phyloP scores from a whole-genome alignment of 1,284 basidiomycete genomes.

The Schizophyllum amplum region DNA sequence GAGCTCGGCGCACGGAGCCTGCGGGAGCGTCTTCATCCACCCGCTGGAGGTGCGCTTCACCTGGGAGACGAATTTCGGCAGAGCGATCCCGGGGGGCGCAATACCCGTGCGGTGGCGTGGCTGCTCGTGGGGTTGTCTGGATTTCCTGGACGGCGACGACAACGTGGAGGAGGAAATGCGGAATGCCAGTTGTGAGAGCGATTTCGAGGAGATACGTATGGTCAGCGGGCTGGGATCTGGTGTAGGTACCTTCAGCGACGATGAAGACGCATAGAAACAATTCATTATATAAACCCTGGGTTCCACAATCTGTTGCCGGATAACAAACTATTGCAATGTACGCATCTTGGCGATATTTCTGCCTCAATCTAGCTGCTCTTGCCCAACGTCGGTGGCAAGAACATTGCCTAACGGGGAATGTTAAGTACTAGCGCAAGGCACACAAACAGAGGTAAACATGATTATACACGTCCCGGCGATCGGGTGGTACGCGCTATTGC shows the following conservation, averaged over 20 bases:
- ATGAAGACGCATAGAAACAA: background rate
- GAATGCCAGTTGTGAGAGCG: background rate
- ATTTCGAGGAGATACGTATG: background rate
- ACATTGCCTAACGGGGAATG: too few relatives aligned
- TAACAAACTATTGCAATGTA: too few relatives aligned
- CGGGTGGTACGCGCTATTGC: too few relatives aligned
- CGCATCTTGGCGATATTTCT: too few relatives aligned
- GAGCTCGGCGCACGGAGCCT: background rate
- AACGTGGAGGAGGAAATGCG: background rate
- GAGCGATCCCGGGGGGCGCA: background rate
- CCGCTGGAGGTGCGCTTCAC: background rate
- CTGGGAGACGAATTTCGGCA: background rate
- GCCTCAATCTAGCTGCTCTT: too few relatives aligned
- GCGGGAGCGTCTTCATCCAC: background rate
- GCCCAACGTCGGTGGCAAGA: too few relatives aligned
- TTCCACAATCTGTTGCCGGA: too few relatives aligned
- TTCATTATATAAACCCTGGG: too few relatives aligned
- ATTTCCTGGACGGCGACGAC: background rate
- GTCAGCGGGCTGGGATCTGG: background rate
- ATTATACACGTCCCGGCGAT: too few relatives aligned
- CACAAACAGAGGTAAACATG: too few relatives aligned
- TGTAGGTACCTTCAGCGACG: background rate
- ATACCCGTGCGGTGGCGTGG: background rate
- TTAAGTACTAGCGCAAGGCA: too few relatives aligned
- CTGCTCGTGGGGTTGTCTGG: background rate